Conservation (phyloP, 2,329 filamentous ascomycete species). For the Verticillium dahliae region DNA sequence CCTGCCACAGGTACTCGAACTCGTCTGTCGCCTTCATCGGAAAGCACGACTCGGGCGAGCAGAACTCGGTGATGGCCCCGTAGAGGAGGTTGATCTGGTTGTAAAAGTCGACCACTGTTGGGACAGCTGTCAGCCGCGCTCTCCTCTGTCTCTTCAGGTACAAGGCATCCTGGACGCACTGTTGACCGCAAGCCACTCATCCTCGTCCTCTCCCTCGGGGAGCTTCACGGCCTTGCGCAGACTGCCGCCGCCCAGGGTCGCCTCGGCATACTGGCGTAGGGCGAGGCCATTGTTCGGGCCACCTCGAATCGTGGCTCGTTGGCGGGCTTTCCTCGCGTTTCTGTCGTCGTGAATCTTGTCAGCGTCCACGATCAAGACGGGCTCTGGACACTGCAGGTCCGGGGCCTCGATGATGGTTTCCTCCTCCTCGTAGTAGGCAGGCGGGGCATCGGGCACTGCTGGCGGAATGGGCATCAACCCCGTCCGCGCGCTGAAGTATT, state of each 20-base stretch:
- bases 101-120: slow-evolving; percentile 95
- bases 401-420: slow-evolving; percentile 11
- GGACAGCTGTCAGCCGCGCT: slow-evolving; percentile 17
- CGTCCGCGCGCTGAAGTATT: slow-evolving; percentile 16
- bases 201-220: slow-evolving; percentile 93
- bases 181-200: slow-evolving; percentile 98
- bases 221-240: slow-evolving; percentile 93
- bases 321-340: slow-evolving; percentile 81
- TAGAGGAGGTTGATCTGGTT: slow-evolving; percentile 99
- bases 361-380: slow-evolving; percentile 21
- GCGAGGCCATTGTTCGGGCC: slow-evolving; percentile 78
- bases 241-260: slow-evolving; percentile 89
- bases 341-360: slow-evolving; percentile 35
- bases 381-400: slow-evolving; percentile 3
- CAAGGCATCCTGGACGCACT: slow-evolving; percentile 46
- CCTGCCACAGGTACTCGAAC: slow-evolving; percentile 99
- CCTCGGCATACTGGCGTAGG: slow-evolving; percentile 95
- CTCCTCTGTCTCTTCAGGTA: background rate
- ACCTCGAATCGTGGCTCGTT: slow-evolving; percentile 76
- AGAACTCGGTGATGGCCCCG: slow-evolving; percentile 98
- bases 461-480: slow-evolving; percentile 8
- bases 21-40: slow-evolving; percentile 99
- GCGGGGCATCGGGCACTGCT: slow-evolving; percentile 9
- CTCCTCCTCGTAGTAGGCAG: slow-evolving; percentile 9
- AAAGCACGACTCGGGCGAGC: slow-evolving; percentile 91